Evolutionary conservation across 1,139 yeast species (phyloP).

Genomic region (Suhomyces bribrorum): DNA sequence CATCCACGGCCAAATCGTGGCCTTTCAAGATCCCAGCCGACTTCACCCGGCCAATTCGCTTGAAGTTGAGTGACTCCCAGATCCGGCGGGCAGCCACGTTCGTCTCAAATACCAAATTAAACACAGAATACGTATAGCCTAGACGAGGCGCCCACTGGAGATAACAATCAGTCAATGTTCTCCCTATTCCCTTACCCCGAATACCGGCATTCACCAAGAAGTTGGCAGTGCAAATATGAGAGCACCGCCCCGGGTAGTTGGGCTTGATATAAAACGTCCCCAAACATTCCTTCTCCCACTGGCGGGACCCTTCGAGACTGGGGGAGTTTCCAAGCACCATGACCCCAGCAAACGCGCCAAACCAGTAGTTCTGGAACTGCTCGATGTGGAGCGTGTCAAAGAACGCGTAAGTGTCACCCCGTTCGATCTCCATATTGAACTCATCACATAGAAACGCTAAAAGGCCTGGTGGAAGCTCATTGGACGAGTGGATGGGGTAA

Average conservation of each 20-base stretch:
- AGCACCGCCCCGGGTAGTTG: conserved; percentile 87
- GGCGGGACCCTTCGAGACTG: conserved; percentile 56
- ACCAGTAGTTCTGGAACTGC: conserved; percentile 83
- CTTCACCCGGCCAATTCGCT: conserved; percentile 73
- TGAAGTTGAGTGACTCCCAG: conserved; percentile 78
- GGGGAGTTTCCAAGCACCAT: conserved; percentile 82
- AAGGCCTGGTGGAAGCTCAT: conserved; percentile 72
- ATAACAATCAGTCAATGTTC: conserved; percentile 78
- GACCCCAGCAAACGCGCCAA: conserved; percentile 79
- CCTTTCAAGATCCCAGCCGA: conserved; percentile 88
- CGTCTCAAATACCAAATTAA: conserved; percentile 86
- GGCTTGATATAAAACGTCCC: conserved; percentile 86
- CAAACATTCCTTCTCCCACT: conserved; percentile 88
- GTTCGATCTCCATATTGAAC: conserved; percentile 86
- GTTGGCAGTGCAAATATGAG: conserved; percentile 90
- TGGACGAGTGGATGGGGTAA: conserved; percentile 72
- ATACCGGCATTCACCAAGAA: conserved; percentile 90
- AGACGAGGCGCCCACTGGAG: conserved; percentile 88
- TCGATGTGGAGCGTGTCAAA: conserved; percentile 74
- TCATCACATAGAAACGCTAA: conserved; percentile 85
- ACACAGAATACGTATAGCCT: conserved; percentile 82
- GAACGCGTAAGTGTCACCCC: conserved; percentile 86
- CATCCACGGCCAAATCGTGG: conserved; percentile 79
- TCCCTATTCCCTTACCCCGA: conserved; percentile 90
- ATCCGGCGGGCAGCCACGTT: conserved; percentile 80